Percentiles rank a stretch among this genome's conserved stretches.
Evolutionary conservation across 495 filamentous ascomycete genomes (phyloP).

Genomic region (Aspergillus mulundensis): DNA sequence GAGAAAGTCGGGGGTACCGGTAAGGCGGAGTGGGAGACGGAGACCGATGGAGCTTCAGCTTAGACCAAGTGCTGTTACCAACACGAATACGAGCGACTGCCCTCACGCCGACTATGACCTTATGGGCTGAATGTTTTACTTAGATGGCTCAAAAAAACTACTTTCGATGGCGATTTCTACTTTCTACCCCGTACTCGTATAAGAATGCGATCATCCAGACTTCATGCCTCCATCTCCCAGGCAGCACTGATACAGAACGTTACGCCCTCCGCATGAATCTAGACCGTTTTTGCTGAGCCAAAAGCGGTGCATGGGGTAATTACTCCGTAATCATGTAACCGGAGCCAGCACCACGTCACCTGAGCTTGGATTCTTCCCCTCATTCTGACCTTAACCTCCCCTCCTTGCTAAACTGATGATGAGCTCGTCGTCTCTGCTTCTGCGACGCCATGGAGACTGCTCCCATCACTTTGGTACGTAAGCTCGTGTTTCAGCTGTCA

Average conservation of each 20-base stretch:
- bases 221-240: neutral
- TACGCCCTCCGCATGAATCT: neutral
- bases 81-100: neutral
- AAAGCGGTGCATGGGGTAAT: neutral
- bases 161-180: no score
- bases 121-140: neutral
- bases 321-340: no score
- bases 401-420: neutral
- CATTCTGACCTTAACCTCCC: neutral
- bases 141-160: neutral
- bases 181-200: no score
- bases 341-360: constrained; percentile 1
- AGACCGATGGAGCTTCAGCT: neutral
- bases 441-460: constrained; percentile 52
- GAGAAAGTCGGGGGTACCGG: neutral
- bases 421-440: neutral
- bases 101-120: neutral
- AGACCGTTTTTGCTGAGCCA: neutral
- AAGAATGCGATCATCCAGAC: neutral
- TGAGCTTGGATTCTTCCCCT: neutral
- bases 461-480: constrained; percentile 54
- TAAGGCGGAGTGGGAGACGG: neutral
- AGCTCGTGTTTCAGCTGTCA: constrained; percentile 4
- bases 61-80: neutral
- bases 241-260: neutral